Conservation (phyloP, 192 early-diverging fungal genomes). For the Coemansia sp. region DNA sequence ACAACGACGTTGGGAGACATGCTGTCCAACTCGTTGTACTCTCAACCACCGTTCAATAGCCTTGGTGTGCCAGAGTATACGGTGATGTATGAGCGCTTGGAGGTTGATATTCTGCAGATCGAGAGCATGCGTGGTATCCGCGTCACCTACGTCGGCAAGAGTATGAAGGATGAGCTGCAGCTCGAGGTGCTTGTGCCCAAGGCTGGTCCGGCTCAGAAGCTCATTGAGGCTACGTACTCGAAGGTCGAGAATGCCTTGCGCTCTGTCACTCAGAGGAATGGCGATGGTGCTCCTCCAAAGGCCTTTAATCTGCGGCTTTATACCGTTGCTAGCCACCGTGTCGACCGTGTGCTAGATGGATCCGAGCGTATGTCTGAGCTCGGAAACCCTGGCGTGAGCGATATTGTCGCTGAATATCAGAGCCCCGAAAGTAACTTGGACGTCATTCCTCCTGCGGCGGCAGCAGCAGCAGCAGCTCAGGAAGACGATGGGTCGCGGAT, state of each 20-base stretch:
- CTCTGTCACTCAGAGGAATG: conserved; percentile 4
- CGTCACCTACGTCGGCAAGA: conserved; percentile 67
- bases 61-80: conserved; percentile 38
- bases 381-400: conserved; percentile 39
- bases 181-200: conserved; percentile 76
- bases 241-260: conserved; percentile 54
- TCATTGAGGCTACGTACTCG: conserved; percentile 57
- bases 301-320: conserved; percentile 63
- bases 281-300: conserved; percentile 28
- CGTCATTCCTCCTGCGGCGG: neutral
- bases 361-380: conserved; percentile 56
- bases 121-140: conserved; percentile 77
- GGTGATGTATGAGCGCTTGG: conserved; percentile 84
- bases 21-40: conserved; percentile 37
- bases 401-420: conserved; percentile 30
- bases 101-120: conserved; percentile 78
- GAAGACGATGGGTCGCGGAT: conserved; percentile 12
- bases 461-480: neutral
- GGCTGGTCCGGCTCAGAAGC: conserved; percentile 44
- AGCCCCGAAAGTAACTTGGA: neutral
- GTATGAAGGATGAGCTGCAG: conserved; percentile 68
- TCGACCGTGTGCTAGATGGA: conserved; percentile 51
- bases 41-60: conserved; percentile 18
- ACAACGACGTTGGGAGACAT: conserved; percentile 63
- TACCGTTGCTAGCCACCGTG: conserved; percentile 57